These are phyloP conservation scores for Plasmodium vivax DNA, from an alignment of 169 alveolate species.

Conservation along the genomic window DNA sequence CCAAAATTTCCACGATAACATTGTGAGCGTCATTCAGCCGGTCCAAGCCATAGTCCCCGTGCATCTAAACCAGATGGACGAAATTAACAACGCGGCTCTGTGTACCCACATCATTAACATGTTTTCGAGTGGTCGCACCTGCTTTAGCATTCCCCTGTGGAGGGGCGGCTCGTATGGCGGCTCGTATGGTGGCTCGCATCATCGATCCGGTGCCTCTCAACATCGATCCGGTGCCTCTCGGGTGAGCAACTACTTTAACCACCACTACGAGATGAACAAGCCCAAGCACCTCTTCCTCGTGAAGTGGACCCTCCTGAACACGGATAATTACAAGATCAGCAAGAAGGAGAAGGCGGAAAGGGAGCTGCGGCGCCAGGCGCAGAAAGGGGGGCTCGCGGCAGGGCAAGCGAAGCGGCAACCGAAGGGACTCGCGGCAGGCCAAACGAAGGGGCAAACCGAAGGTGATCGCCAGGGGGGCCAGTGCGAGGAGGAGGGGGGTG, in stretches of 20 bases:
- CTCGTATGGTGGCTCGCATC: not conserved
- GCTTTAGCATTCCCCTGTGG: slow-evolving; percentile 15
- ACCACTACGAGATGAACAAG: slow-evolving; percentile 32
- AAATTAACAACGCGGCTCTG: slow-evolving; percentile 19
- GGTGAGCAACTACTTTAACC: slow-evolving; percentile 16
- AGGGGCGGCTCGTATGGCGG: not conserved
- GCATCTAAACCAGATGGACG: slow-evolving; percentile 4
- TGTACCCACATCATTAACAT: slow-evolving; percentile 31
- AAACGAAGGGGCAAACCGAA: not conserved
- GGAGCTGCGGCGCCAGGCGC: not conserved
- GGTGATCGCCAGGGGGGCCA: not conserved
- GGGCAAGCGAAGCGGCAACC: not conserved
- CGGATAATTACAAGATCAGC: slow-evolving; percentile 36
- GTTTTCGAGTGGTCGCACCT: slow-evolving; percentile 18
- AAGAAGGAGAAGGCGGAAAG: not conserved
- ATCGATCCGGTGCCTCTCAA: not conserved
- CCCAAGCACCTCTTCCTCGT: slow-evolving; percentile 35
- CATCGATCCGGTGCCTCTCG: not conserved
- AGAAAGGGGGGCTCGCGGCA: not conserved
- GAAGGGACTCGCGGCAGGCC: not conserved
- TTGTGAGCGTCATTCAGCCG: not conserved
- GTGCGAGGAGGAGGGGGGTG: not conserved
- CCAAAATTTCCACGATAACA: not conserved
- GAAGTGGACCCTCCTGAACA: slow-evolving; percentile 20
- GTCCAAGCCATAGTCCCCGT: slow-evolving; percentile 44